Evolutionary conservation across 2,329 filamentous ascomycete genomes (phyloP), one percentile per base, ranked within the genome.

Genomic region (Pseudocercospora eumusae): DNA sequence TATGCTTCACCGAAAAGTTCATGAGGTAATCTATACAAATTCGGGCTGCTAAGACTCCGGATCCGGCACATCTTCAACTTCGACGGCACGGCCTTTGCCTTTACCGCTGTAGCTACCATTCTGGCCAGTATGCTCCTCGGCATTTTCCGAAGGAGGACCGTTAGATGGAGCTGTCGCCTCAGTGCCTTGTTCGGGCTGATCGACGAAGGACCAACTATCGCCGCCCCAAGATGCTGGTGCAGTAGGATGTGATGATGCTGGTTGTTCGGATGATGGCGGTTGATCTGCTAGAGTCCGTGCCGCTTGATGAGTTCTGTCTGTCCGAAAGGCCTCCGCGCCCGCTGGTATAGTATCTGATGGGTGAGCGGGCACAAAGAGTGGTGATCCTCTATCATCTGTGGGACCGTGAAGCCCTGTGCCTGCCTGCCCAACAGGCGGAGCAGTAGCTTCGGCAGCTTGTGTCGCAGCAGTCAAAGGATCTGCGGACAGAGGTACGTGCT

Each of bases 11-110:
- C 15, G 33, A 36, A 36, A 11, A 31, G 28, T 31, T 11, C 28
- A 15, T 36, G 15, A 36, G 15, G 33, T 36, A 36, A 36, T 36
- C 33, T 36, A 36, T 36, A 36, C 11, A 36, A 15, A 55, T 18
- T 56, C 23, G 3, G 23, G 23, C 23, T 25, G 23, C 23, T 44
- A 62, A 49, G 60, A 50, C 13, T 71, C 69, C 8, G 67, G 57
- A 50, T 75, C 73, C 8, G 68, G 66, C 8, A 66, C 73, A 58
- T 80, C 77, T 60, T 80, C 78, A 13, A 80, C 72, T 27, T 77
- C 76, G 1, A 75, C 75, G 21, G 77, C 74, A 54, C 68, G 72
- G 5, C 67, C 73, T 60, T 76, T 77, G 15, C 74, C 73, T 65
- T 77, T 75, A 25, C 67, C 71, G 25, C 61, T 65, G 33, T 68